Evolutionary conservation across 169 alveolate species (phyloP), one percentile per base, ranked within the genome.

Genomic region (Miamiensis avidus): DNA sequence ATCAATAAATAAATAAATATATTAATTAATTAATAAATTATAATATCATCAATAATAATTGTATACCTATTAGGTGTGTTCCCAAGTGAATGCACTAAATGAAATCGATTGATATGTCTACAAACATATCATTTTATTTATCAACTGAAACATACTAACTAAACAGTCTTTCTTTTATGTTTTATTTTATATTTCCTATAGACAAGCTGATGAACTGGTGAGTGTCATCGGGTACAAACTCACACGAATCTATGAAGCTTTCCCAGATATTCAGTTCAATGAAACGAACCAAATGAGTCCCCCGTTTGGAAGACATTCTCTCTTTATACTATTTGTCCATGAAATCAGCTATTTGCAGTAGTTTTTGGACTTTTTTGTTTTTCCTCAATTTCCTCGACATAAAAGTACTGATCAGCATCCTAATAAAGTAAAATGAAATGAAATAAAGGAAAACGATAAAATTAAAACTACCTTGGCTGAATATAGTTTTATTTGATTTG

Each of bases 241-340:
- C 65, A 32, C 84, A 34, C 20, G 34, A 29, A 0, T 65, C 65
- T 29, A 79, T 79, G 11, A 79, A 34, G 20, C 65, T 79, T 49
- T 79, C 84, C 84, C 84, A 79, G 0, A 79, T 28, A 0, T 72
- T 79, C 6, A 79, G 34, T 65, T 79, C 84, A n/a, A 79, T 79
- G 29, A 79, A 79, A 4, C 69, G 4, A 11, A 49, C 69, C 20
- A 49, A 49, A 20, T 49, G 69, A 11, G 69, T 11, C 20, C 69
- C 69, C 69, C 69, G 20, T 49, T 20, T 49, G 26, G 69, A 49
- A 49, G 20, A 11, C 26, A 20, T 20, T 49, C 69, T 49, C 20
- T 49, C 69, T 49, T 49, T 49, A 49, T 49, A 49, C 20, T 49
- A 49, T 49, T 49, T 49, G 20, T 49, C 69, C 69, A 49, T 49